Percentiles rank a stretch among this genome's conserved stretches.
Conservation (phyloP, 2,329 filamentous ascomycete species). For the Chrysoporthe cubensis region DNA sequence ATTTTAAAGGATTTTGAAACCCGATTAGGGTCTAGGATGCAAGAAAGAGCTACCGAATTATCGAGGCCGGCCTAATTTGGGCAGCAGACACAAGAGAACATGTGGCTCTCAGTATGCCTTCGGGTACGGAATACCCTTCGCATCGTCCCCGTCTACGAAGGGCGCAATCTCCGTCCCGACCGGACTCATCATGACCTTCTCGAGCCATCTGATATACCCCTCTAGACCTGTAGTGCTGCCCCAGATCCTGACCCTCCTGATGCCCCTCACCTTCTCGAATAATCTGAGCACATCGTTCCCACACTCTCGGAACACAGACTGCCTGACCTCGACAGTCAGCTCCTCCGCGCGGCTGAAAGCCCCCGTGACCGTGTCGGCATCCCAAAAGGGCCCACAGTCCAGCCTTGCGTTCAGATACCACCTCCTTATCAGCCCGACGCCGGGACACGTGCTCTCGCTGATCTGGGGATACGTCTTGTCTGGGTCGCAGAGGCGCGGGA, state of each 20-base stretch:
- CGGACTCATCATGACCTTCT: slow-evolving; percentile 40
- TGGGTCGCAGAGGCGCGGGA: slow-evolving; percentile 44
- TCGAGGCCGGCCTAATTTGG: too few species aligned
- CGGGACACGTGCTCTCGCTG: slow-evolving; percentile 30
- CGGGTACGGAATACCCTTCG: not conserved
- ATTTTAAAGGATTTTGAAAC: too few species aligned
- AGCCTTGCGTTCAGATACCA: slow-evolving; percentile 47
- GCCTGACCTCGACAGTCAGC: slow-evolving; percentile 45
- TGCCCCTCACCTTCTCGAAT: slow-evolving; percentile 49
- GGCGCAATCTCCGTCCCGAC: slow-evolving; percentile 13
- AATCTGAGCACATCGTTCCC: slow-evolving; percentile 42
- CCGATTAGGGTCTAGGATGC: too few species aligned
- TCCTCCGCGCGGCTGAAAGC: slow-evolving; percentile 45
- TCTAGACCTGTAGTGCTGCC: slow-evolving; percentile 48
- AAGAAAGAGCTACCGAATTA: too few species aligned
- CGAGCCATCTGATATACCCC: slow-evolving; percentile 48
- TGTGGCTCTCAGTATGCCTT: not conserved
- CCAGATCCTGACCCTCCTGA: slow-evolving; percentile 40
- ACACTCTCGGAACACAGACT: slow-evolving; percentile 45
- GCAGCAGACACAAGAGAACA: too few species aligned
- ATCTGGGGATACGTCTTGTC: slow-evolving; percentile 38
- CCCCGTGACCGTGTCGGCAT: slow-evolving; percentile 36
- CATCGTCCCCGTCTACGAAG: not conserved
- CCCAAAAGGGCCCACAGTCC: slow-evolving; percentile 44
- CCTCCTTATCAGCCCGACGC: slow-evolving; percentile 41